These are phyloP conservation scores for Cercospora sp. DNA, from an alignment of 2,329 filamentous ascomycete genomes.

Conservation along the genomic window DNA sequence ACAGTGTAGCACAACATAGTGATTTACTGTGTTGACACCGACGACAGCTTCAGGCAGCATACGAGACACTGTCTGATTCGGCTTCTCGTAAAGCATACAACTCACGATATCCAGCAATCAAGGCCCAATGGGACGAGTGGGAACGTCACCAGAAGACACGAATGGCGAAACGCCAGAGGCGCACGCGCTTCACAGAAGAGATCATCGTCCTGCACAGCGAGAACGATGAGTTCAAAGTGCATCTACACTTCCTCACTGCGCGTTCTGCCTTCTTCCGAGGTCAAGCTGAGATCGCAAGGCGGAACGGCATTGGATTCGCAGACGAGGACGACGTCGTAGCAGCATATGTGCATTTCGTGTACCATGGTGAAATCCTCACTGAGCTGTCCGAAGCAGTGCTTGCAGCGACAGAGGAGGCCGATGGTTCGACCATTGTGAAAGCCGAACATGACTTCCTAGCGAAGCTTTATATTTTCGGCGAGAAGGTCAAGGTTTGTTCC, in stretches of 20 bases:
- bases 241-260: background rate
- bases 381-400: conserved; percentile 11
- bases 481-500: background rate
- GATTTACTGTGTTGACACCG: background rate
- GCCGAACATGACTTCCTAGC: conserved; percentile 3
- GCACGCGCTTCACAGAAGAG: conserved; percentile 3
- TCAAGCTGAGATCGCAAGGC: background rate
- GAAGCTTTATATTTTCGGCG: conserved; percentile 10
- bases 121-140: conserved; percentile 14
- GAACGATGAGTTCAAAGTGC: conserved; percentile 11
- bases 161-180: background rate
- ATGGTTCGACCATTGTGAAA: background rate
- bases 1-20: background rate
- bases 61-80: background rate
- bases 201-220: background rate
- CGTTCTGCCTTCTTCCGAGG: conserved; percentile 3
- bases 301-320: background rate
- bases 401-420: background rate
- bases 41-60: background rate
- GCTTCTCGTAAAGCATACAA: conserved; percentile 1
- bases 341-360: conserved; percentile 12
- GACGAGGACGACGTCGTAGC: conserved; percentile 13
- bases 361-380: background rate
- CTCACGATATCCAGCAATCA: background rate
- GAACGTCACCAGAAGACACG: conserved; percentile 5